phyloP scores from a whole-genome alignment of 768 basidiomycete genomes.

The Russula sp. region DNA sequence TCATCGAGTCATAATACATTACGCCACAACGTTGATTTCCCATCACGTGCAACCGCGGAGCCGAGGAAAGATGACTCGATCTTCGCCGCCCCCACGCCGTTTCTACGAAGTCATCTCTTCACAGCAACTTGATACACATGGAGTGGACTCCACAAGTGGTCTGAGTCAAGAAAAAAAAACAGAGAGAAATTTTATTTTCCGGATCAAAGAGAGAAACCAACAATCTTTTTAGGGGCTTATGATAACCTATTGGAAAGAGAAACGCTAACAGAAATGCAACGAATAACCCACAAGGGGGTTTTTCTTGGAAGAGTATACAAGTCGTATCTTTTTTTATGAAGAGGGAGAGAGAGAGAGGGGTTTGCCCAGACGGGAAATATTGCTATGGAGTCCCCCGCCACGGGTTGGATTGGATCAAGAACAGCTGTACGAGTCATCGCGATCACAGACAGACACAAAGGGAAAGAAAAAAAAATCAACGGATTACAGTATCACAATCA shows the following conservation, averaged over 20 bases:
- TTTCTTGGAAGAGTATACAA: too few species aligned
- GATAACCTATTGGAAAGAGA: slow-evolving; percentile 17
- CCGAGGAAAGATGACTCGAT: slow-evolving; percentile 11
- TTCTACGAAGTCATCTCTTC: too few species aligned
- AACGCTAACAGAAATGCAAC: too few species aligned
- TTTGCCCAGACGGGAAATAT: too few species aligned
- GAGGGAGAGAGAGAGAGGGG: too few species aligned
- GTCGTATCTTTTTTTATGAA: too few species aligned
- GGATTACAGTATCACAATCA: background rate
- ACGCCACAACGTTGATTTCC: too few species aligned
- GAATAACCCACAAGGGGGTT: too few species aligned
- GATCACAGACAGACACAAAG: background rate
- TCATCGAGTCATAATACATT: background rate
- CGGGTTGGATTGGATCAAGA: background rate
- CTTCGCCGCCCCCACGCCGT: background rate
- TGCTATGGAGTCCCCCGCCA: background rate
- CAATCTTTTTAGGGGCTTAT: slow-evolving; percentile 8
- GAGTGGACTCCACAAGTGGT: background rate
- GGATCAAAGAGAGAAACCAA: background rate
- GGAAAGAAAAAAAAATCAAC: background rate
- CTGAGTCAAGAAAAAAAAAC: slow-evolving; percentile 4
- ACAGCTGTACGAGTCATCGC: background rate
- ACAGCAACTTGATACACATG: background rate
- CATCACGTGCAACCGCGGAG: slow-evolving; percentile 4
- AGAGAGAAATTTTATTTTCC: background rate